These are phyloP conservation scores for Neurospora sp. DNA, from an alignment of 495 filamentous ascomycete species.

Conservation along the genomic window DNA sequence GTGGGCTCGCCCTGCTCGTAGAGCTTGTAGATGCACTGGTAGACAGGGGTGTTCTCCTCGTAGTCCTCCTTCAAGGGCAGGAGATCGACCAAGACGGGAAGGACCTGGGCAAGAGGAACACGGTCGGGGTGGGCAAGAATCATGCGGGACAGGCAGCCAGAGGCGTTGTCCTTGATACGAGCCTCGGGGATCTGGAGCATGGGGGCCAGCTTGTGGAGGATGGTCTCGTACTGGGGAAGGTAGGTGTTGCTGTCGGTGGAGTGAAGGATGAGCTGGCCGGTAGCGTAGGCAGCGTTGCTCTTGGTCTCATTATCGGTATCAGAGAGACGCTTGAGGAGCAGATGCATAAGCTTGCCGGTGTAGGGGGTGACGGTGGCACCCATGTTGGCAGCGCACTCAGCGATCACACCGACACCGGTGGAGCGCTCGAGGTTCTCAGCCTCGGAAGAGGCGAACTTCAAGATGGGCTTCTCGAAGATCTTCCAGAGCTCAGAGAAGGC, in stretches of 20 bases:
- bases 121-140: slow-evolving; percentile 71
- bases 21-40: slow-evolving; percentile 73
- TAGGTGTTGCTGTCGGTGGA: slow-evolving; percentile 63
- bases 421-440: slow-evolving; percentile 74
- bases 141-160: slow-evolving; percentile 87
- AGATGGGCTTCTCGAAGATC: slow-evolving; percentile 78
- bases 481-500: slow-evolving; percentile 85
- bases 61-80: slow-evolving; percentile 90
- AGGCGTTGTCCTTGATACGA: slow-evolving; percentile 83
- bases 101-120: slow-evolving; percentile 68
- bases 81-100: slow-evolving; percentile 67
- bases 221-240: slow-evolving; percentile 60
- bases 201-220: slow-evolving; percentile 75
- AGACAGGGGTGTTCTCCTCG: slow-evolving; percentile 92
- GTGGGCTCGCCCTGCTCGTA: slow-evolving; percentile 67
- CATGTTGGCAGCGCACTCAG: slow-evolving; percentile 87
- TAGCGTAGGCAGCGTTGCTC: slow-evolving; percentile 87
- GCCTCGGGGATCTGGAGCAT: slow-evolving; percentile 66
- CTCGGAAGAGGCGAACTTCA: slow-evolving; percentile 75
- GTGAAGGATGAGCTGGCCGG: slow-evolving; percentile 72
- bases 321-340: slow-evolving; percentile 74
- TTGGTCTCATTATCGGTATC: slow-evolving; percentile 89
- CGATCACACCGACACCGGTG: slow-evolving; percentile 81
- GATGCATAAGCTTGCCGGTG: slow-evolving; percentile 63
- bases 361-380: slow-evolving; percentile 62